phyloP scores from a whole-genome alignment of 495 filamentous ascomycete genomes.

The Aeminium ludgeri region DNA sequence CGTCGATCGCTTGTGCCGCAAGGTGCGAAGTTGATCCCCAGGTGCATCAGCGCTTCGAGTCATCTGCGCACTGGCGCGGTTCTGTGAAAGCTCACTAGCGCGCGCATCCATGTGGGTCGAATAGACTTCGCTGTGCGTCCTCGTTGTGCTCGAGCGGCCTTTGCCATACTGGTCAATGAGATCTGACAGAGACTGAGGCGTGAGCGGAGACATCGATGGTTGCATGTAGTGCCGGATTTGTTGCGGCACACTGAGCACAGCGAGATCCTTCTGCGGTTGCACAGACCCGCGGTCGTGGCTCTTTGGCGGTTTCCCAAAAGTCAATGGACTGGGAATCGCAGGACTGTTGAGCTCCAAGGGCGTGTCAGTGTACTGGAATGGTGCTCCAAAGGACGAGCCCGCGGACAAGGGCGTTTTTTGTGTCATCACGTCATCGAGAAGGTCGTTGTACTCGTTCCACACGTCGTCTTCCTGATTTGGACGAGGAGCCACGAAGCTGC shows the following conservation, averaged over 20 bases:
- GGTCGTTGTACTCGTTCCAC: slow-evolving; percentile 89
- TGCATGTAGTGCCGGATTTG: slow-evolving; percentile 14
- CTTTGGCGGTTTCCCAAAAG: too few relatives aligned
- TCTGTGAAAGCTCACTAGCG: too few relatives aligned
- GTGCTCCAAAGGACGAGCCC: slow-evolving; percentile 16
- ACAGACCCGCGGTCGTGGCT: too few relatives aligned
- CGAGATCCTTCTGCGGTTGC: slow-evolving; percentile 2
- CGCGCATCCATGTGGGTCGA: too few relatives aligned
- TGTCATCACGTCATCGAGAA: slow-evolving; percentile 56
- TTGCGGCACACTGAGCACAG: slow-evolving; percentile 13
- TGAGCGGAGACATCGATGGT: slow-evolving; percentile 15
- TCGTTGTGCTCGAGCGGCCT: slow-evolving; percentile 24
- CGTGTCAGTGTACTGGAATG: slow-evolving; percentile 17
- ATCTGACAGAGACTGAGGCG: slow-evolving; percentile 37
- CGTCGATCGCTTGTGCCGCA: slow-evolving; percentile 2
- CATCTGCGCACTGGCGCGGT: too few relatives aligned
- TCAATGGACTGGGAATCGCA: too few relatives aligned
- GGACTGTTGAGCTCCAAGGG: slow-evolving; percentile 3
- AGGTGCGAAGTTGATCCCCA: too few relatives aligned
- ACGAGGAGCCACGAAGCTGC: slow-evolving; percentile 16
- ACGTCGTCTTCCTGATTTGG: slow-evolving; percentile 61
- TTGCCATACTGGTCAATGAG: slow-evolving; percentile 36
- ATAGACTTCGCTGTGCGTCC: too few relatives aligned
- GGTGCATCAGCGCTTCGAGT: too few relatives aligned
- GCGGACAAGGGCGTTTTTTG: slow-evolving; percentile 10